These are phyloP conservation scores for Volvariella surrecta DNA, from an alignment of 1,284 basidiomycete genomes.

Conservation along the genomic window DNA sequence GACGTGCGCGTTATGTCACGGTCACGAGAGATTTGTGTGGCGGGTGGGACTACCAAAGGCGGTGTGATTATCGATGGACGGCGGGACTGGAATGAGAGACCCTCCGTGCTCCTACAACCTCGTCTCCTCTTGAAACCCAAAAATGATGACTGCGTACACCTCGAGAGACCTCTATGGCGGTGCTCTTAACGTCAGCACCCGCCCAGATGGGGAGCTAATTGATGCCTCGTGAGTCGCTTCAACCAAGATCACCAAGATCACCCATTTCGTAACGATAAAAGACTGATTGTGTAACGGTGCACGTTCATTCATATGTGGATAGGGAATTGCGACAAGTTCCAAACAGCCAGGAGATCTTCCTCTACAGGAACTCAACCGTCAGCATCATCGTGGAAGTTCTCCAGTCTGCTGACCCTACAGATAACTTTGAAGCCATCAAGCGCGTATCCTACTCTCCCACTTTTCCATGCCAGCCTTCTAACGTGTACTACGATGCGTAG, in stretches of 20 bases:
- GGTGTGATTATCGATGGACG: no score
- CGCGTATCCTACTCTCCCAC: slow-evolving; percentile 7
- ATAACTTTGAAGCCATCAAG: slow-evolving; percentile 52
- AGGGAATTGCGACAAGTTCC: slow-evolving; percentile 91
- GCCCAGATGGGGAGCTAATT: slow-evolving; percentile 38
- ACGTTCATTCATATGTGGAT: not conserved
- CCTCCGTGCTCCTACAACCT: no score
- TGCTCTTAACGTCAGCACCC: slow-evolving; percentile 66
- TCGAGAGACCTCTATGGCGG: slow-evolving; percentile 58
- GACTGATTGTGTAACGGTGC: not conserved
- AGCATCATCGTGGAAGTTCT: slow-evolving; percentile 88
- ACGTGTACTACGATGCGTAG: not conserved
- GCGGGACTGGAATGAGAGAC: no score
- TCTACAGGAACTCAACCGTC: slow-evolving; percentile 61
- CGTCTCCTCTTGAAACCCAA: not conserved
- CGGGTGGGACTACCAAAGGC: no score
- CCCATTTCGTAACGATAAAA: not conserved
- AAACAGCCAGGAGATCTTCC: slow-evolving; percentile 94
- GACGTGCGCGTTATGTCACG: slow-evolving; percentile 19
- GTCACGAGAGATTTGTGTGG: not conserved
- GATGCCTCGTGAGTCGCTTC: slow-evolving; percentile 76
- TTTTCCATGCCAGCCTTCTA: slow-evolving; percentile 12
- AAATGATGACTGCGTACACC: not conserved
- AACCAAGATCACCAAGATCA: slow-evolving; percentile 6
- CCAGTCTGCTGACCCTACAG: slow-evolving; percentile 54